phyloP scores from a whole-genome alignment of 495 filamentous ascomycete species.

The Melanomma pulvis-pyrius region DNA sequence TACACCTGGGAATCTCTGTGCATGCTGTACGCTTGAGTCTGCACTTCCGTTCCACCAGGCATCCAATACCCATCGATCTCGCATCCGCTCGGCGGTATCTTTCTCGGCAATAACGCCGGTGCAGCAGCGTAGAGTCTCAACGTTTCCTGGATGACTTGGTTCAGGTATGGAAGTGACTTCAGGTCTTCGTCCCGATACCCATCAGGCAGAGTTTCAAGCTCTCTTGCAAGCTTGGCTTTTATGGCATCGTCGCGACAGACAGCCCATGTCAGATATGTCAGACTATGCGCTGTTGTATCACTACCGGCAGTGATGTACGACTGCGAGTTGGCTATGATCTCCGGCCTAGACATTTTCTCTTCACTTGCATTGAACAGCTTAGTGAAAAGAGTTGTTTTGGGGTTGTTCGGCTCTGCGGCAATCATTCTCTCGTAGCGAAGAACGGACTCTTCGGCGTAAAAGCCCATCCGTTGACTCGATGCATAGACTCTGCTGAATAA shows the following conservation, averaged over 20 bases:
- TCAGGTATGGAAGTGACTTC: constrained; percentile 52
- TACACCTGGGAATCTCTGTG: constrained; percentile 37
- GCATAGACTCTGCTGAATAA: not conserved
- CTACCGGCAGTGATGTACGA: constrained; percentile 55
- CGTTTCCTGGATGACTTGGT: constrained; percentile 46
- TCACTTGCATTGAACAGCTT: constrained; percentile 49
- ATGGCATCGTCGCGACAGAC: constrained; percentile 45
- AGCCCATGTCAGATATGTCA: constrained; percentile 50
- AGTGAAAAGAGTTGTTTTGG: constrained; percentile 53
- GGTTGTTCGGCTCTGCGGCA: constrained; percentile 14
- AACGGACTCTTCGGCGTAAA: constrained; percentile 10
- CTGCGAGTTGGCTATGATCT: constrained; percentile 51
- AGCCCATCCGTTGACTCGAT: not conserved
- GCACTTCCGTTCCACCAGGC: constrained; percentile 31
- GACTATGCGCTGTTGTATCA: constrained; percentile 54
- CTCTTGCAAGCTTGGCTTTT: constrained; percentile 46
- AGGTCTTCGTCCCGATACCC: constrained; percentile 48
- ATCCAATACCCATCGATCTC: constrained; percentile 30
- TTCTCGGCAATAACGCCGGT: constrained; percentile 34
- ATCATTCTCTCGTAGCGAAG: not conserved
- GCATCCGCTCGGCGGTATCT: constrained; percentile 29
- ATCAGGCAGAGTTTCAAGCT: constrained; percentile 46
- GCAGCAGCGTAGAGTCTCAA: constrained; percentile 40
- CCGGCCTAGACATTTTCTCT: constrained; percentile 39
- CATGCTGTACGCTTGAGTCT: constrained; percentile 37